Evolutionary conservation across 352 stramenopile genomes (phyloP).

Genomic region (Phytophthora podocarpi): DNA sequence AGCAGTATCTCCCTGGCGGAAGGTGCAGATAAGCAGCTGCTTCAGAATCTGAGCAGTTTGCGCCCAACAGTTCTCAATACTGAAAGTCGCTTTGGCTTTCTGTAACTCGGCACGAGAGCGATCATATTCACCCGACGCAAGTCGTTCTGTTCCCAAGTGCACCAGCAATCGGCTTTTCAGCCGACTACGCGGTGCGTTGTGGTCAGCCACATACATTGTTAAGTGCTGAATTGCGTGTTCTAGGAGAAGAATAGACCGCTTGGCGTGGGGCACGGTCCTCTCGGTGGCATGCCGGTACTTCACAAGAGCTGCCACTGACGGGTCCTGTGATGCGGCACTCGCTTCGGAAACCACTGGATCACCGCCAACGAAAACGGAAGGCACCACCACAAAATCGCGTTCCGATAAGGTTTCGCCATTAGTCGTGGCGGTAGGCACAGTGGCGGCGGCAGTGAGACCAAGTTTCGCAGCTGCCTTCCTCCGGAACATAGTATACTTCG

Average conservation of each 20-base stretch:
- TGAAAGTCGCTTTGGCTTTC: constrained; percentile 67
- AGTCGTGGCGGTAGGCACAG: constrained; percentile 10
- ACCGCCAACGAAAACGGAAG: constrained; percentile 72
- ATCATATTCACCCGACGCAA: constrained; percentile 74
- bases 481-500: constrained; percentile 84
- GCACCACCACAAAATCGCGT: constrained; percentile 73
- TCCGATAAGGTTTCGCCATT: constrained; percentile 38
- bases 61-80: constrained; percentile 73
- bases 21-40: constrained; percentile 76
- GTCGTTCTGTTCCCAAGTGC: constrained; percentile 72
- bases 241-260: constrained; percentile 73
- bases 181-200: constrained; percentile 64
- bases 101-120: constrained; percentile 67
- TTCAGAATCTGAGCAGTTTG: constrained; percentile 77
- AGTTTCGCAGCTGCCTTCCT: constrained; percentile 69
- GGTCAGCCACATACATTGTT: constrained; percentile 65
- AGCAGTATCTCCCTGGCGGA: constrained; percentile 69
- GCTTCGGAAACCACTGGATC: constrained; percentile 68
- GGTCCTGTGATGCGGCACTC: constrained; percentile 37
- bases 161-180: constrained; percentile 81
- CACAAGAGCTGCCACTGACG: constrained; percentile 59
- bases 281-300: constrained; percentile 75
- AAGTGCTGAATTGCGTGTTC: constrained; percentile 82
- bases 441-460: constrained; percentile 41
- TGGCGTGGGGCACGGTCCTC: constrained; percentile 63